Evolutionary conservation across 805 yeast genomes (phyloP).

Genomic region (Metschnikowia borealis): DNA sequence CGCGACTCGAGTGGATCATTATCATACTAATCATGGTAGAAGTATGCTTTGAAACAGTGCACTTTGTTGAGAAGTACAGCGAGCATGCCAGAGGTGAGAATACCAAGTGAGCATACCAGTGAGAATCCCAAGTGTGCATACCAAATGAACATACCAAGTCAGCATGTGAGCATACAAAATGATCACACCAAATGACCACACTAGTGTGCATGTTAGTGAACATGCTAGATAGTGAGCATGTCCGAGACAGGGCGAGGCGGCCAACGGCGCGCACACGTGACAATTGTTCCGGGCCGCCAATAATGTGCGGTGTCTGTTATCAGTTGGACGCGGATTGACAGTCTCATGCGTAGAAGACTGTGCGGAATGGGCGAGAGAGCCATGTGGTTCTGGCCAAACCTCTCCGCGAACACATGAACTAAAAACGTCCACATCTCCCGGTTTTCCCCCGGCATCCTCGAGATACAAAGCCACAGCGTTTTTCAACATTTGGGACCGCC

Average conservation of each 20-base stretch:
- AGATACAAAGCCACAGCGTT: too few species aligned
- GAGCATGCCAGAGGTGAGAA: background rate
- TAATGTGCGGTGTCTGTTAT: background rate
- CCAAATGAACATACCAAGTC: too few species aligned
- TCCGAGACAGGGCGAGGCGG: background rate
- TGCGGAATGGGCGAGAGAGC: background rate
- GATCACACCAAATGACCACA: too few species aligned
- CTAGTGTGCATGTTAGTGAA: too few species aligned
- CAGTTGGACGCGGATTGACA: background rate
- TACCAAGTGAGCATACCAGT: too few species aligned
- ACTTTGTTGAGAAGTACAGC: conserved; percentile 55
- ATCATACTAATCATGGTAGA: conserved; percentile 80
- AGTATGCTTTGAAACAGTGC: conserved; percentile 75
- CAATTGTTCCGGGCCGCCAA: background rate
- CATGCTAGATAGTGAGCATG: too few species aligned
- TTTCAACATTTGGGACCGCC: background rate
- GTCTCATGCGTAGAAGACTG: background rate
- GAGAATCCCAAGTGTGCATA: too few species aligned
- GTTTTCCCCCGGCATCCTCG: too few species aligned
- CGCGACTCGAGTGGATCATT: conserved; percentile 84
- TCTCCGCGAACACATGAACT: too few species aligned
- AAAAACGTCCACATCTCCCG: too few species aligned
- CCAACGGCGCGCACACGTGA: conserved; percentile 1
- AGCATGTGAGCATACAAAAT: too few species aligned
- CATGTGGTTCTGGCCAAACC: background rate